Evolutionary conservation across 306 rosid species (phyloP).

Genomic region (Cucurbita pepo): DNA sequence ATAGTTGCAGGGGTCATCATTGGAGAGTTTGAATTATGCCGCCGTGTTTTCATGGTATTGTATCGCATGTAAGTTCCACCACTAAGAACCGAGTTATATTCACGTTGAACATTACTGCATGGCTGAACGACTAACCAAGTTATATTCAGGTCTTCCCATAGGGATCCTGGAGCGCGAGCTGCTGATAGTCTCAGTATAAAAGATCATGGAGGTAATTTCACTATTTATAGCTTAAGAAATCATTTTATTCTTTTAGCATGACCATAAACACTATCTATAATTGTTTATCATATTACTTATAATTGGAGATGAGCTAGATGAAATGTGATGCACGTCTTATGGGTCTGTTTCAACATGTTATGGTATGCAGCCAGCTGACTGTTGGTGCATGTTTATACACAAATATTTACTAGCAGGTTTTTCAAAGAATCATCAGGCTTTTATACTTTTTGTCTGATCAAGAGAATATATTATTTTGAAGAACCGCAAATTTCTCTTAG

Average conservation of each 20-base stretch:
- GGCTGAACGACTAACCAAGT: background rate
- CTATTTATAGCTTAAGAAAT: constrained; percentile 1
- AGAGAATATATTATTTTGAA: background rate
- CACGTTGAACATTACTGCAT: background rate
- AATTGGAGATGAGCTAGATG: background rate
- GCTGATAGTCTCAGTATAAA: constrained; percentile 57
- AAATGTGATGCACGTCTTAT: background rate
- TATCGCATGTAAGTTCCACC: constrained; percentile 72
- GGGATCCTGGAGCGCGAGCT: constrained; percentile 67
- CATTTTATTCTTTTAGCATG: background rate
- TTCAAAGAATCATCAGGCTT: background rate
- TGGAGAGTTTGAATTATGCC: constrained; percentile 70
- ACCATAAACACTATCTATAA: background rate
- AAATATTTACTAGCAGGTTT: background rate
- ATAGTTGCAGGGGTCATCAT: constrained; percentile 82
- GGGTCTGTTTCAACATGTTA: background rate
- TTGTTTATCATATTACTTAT: background rate
- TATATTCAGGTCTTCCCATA: constrained; percentile 55
- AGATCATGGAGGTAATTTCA: constrained; percentile 71
- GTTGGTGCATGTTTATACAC: background rate
- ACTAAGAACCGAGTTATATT: background rate
- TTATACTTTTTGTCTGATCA: background rate
- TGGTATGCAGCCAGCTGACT: background rate
- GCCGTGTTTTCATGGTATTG: constrained; percentile 84
- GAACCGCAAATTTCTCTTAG: background rate